Evolutionary conservation across 1,139 yeast genomes (phyloP).

Genomic region (Geotrichum cucujoidarum): DNA sequence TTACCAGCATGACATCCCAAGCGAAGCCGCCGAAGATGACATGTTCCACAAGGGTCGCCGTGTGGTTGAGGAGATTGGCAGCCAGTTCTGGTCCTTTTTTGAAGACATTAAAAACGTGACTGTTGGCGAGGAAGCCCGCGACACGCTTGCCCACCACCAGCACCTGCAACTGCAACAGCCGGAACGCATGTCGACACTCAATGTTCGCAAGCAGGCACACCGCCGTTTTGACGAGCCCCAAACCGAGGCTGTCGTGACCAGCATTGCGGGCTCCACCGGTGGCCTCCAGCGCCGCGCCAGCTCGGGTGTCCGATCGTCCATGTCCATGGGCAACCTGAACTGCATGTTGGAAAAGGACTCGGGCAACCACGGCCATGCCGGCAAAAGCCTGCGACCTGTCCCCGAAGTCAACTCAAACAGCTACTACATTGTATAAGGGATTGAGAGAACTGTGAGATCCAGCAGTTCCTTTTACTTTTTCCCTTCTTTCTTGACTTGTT

Average conservation of each 20-base stretch:
- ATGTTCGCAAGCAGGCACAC: not conserved
- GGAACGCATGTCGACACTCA: not conserved
- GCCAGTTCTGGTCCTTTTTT: constrained; percentile 37
- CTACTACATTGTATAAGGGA: constrained; percentile 10
- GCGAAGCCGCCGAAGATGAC: constrained; percentile 21
- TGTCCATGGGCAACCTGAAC: constrained; percentile 5
- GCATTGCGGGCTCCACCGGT: not conserved
- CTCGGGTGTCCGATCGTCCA: constrained; percentile 1
- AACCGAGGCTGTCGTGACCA: not conserved
- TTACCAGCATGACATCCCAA: not conserved
- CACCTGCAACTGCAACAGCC: not conserved
- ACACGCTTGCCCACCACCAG: constrained; percentile 1
- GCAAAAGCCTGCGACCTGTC: constrained; percentile 3
- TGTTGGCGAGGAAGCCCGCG: constrained; percentile 31
- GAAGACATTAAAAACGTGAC: constrained; percentile 37
- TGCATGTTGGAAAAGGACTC: not conserved
- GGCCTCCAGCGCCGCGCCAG: constrained; percentile 5
- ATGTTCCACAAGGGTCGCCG: constrained; percentile 34
- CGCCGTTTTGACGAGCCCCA: constrained; percentile 2
- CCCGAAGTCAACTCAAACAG: constrained; percentile 11
- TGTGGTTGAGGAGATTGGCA: constrained; percentile 36
- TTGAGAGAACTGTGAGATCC: not conserved
- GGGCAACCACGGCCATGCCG: not conserved
- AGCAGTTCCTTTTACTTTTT: not conserved
- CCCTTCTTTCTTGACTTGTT: not conserved